Percentiles rank a stretch among this genome's conserved stretches.
phyloP scores from a whole-genome alignment of 2,329 filamentous ascomycete genomes.

The Hypoxylon sp. region DNA sequence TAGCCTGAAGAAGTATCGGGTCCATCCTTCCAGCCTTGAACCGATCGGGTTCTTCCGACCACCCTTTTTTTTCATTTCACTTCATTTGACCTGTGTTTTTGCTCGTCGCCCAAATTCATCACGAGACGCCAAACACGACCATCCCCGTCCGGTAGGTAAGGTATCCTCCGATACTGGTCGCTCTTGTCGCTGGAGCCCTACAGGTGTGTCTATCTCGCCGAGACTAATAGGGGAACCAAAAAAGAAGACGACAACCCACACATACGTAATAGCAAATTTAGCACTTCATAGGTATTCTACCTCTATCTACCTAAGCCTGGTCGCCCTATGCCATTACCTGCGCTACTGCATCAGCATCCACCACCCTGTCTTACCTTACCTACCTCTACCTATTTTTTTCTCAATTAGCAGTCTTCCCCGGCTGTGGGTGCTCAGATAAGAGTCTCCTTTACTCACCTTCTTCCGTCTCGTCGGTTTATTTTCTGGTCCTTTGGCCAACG shows the following conservation, averaged over 20 bases:
- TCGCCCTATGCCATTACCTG: constrained; percentile 25
- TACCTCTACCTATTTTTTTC: constrained; percentile 15
- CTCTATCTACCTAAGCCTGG: constrained; percentile 21
- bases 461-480: constrained; percentile 15
- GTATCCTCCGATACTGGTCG: constrained; percentile 15
- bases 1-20: constrained; percentile 27
- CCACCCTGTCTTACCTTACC: constrained; percentile 35
- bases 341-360: constrained; percentile 39
- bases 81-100: constrained; percentile 25
- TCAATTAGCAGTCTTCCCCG: constrained; percentile 16
- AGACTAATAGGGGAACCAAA: constrained; percentile 13
- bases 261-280: constrained; percentile 37
- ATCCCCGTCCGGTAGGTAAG: constrained; percentile 28
- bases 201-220: constrained; percentile 15
- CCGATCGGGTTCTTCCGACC: constrained; percentile 39
- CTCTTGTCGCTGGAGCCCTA: constrained; percentile 28
- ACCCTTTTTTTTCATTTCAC: constrained; percentile 15
- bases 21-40: constrained; percentile 25
- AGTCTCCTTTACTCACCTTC: constrained; percentile 21
- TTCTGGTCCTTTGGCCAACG: constrained; percentile 4
- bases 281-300: constrained; percentile 17
- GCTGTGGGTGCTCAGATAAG: constrained; percentile 29
- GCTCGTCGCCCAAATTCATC: constrained; percentile 18
- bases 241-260: constrained; percentile 18
- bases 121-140: constrained; percentile 25